A percentile compares a stretch with the other conserved stretches of the same genome.
Evolutionary conservation across 192 early-diverging fungal species (phyloP).

Genomic region (Backusella australiensis): DNA sequence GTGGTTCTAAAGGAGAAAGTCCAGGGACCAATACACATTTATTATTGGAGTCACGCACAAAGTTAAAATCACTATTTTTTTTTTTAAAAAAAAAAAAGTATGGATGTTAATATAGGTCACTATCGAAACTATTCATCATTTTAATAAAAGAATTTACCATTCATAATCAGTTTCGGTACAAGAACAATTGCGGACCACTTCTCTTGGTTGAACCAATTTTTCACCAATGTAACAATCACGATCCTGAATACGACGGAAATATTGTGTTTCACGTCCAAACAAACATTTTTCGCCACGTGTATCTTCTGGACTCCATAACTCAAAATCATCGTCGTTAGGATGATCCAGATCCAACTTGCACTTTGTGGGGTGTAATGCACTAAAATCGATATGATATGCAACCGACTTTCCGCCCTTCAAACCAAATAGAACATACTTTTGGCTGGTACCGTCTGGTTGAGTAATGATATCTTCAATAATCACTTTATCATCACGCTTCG

Average conservation of each 20-base stretch:
- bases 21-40: slow-evolving; percentile 66
- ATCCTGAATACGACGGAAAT: slow-evolving; percentile 67
- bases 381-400: slow-evolving; percentile 52
- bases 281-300: slow-evolving; percentile 56
- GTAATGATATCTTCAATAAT: slow-evolving; percentile 64
- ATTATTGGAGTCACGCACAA: slow-evolving; percentile 60
- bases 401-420: slow-evolving; percentile 37
- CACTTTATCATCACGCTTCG: slow-evolving; percentile 41
- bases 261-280: slow-evolving; percentile 64
- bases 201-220: slow-evolving; percentile 57
- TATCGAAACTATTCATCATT: not conserved
- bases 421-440: slow-evolving; percentile 81
- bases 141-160: slow-evolving; percentile 45
- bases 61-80: slow-evolving; percentile 66
- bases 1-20: slow-evolving; percentile 49
- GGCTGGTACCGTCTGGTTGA: slow-evolving; percentile 72
- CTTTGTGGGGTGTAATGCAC: slow-evolving; percentile 33
- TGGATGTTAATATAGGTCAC: not conserved
- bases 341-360: slow-evolving; percentile 42
- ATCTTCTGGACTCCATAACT: slow-evolving; percentile 62
- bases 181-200: slow-evolving; percentile 59
- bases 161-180: slow-evolving; percentile 84
- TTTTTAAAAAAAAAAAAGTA: not conserved
- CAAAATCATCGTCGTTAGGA: slow-evolving; percentile 61
- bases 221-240: slow-evolving; percentile 75